These are phyloP conservation scores for Murraya koenigii DNA, from an alignment of 345 rosid genomes.

Conservation along the genomic window DNA sequence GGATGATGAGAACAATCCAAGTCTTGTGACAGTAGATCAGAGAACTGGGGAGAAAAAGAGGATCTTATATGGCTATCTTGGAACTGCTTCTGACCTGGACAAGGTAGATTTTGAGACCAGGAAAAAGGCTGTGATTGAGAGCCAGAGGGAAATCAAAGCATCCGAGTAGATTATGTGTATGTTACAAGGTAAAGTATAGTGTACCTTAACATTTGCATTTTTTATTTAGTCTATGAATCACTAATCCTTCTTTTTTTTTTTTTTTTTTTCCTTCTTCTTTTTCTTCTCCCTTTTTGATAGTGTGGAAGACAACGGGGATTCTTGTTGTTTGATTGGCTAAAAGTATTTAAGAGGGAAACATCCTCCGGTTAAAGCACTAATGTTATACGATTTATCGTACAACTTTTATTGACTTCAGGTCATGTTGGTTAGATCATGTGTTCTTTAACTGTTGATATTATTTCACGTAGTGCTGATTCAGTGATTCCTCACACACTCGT, in stretches of 20 bases:
- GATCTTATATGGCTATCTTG: constrained; percentile 82
- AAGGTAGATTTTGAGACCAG: constrained; percentile 78
- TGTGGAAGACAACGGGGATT: constrained; percentile 10
- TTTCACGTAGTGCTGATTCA: not conserved
- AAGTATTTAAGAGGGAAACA: not conserved
- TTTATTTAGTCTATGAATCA: constrained; percentile 7
- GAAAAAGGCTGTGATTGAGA: constrained; percentile 73
- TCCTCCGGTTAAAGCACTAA: not conserved
- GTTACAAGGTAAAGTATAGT: constrained; percentile 28
- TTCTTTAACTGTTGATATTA: not conserved
- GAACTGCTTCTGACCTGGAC: constrained; percentile 64
- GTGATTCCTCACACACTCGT: not conserved
- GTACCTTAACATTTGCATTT: not conserved
- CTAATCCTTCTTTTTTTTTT: not conserved
- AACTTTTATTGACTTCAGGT: not conserved
- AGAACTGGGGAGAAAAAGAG: constrained; percentile 73
- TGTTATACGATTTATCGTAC: not conserved
- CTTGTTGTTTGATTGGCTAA: constrained; percentile 5
- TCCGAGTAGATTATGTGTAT: constrained; percentile 31
- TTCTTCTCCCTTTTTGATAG: not conserved
- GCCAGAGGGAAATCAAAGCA: constrained; percentile 53
- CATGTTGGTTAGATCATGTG: not conserved
- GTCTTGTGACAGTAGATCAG: constrained; percentile 65
- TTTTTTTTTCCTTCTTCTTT: not conserved
- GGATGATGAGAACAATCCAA: constrained; percentile 74